A percentile compares a stretch with the other conserved stretches of the same genome.
Evolutionary conservation across 352 stramenopile genomes (phyloP).

Genomic region (Paralagenidium karlingii): DNA sequence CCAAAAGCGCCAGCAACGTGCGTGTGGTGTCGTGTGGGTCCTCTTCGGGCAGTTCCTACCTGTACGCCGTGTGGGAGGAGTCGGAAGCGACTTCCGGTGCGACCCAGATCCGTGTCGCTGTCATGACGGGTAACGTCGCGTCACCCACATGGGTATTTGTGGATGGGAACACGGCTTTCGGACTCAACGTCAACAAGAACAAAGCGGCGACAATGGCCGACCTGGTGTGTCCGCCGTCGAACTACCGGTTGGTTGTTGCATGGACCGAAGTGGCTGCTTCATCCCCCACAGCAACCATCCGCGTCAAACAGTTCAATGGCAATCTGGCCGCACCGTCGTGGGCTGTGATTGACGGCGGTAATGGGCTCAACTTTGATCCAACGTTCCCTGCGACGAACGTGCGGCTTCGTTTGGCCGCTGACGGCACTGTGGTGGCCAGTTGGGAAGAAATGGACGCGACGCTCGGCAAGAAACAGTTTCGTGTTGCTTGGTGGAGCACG

Average conservation of each 20-base stretch:
- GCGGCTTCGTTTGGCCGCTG: constrained; percentile 10
- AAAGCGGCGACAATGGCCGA: constrained; percentile 16
- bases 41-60: constrained; percentile 1
- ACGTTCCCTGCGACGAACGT: constrained; percentile 28
- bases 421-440: constrained; percentile 10
- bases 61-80: constrained; percentile 53
- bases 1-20: constrained; percentile 18
- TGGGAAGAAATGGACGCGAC: constrained; percentile 33
- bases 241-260: constrained; percentile 20
- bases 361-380: constrained; percentile 29
- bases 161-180: constrained; percentile 24
- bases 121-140: constrained; percentile 20
- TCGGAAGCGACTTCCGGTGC: constrained; percentile 8
- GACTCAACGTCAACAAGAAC: constrained; percentile 23
- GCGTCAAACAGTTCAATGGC: constrained; percentile 28
- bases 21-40: constrained; percentile 26
- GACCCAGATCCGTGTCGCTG: constrained; percentile 36
- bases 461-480: constrained; percentile 19
- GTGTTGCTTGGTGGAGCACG: constrained; percentile 22
- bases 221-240: constrained; percentile 22
- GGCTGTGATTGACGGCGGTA: constrained; percentile 15
- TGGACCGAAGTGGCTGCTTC: constrained; percentile 29
- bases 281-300: constrained; percentile 5
- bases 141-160: constrained; percentile 31
- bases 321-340: constrained; percentile 20